Evolutionary conservation across 768 basidiomycete genomes (phyloP).

Genomic region (Kwoniella bestiolae): DNA sequence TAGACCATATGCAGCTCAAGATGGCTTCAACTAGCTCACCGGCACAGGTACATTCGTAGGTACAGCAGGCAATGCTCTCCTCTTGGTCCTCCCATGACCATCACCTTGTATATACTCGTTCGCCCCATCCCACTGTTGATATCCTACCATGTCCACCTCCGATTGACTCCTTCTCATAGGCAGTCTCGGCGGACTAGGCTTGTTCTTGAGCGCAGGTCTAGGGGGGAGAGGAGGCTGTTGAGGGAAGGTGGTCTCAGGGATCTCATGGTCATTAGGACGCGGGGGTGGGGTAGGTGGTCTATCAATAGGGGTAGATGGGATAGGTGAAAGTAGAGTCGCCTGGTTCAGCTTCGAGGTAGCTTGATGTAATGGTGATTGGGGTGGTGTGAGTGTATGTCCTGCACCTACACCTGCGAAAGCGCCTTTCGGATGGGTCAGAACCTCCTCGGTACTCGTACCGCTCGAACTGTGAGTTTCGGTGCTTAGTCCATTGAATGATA

Average conservation of each 20-base stretch:
- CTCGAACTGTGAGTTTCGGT: slow-evolving; percentile 29
- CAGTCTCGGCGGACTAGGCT: slow-evolving; percentile 10
- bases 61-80: slow-evolving; percentile 34
- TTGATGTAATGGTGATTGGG: slow-evolving; percentile 38
- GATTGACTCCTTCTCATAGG: slow-evolving; percentile 15
- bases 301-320: slow-evolving; percentile 13
- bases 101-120: slow-evolving; percentile 18
- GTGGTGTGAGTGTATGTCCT: slow-evolving; percentile 48
- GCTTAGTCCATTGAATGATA: slow-evolving; percentile 12
- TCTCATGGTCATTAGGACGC: slow-evolving; percentile 13
- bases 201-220: neutral
- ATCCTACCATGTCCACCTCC: slow-evolving; percentile 14
- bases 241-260: slow-evolving; percentile 31
- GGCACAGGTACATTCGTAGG: slow-evolving; percentile 35
- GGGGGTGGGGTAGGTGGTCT: slow-evolving; percentile 28
- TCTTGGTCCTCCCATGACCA: slow-evolving; percentile 21
- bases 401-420: slow-evolving; percentile 47
- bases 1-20: neutral
- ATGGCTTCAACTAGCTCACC: slow-evolving; percentile 18
- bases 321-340: slow-evolving; percentile 24
- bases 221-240: slow-evolving; percentile 9
- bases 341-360: slow-evolving; percentile 21
- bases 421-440: slow-evolving; percentile 6
- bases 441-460: neutral
- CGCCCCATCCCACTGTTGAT: slow-evolving; percentile 12